Percentiles rank a stretch among this genome's conserved stretches.
Evolutionary conservation across 2,329 filamentous ascomycete species (phyloP).

Genomic region (Coniochaeta prunicola): DNA sequence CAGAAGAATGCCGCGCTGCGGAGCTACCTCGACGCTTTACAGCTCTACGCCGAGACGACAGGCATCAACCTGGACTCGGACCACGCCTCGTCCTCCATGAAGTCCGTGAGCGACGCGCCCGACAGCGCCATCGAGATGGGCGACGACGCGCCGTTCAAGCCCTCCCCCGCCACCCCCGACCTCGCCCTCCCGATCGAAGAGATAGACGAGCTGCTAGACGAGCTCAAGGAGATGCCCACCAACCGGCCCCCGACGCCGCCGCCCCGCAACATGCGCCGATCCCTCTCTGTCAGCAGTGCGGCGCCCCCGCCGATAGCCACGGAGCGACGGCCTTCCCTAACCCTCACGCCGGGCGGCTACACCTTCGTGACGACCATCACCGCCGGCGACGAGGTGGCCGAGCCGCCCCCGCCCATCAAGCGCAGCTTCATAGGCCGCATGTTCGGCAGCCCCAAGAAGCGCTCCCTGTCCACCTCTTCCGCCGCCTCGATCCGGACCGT

Average conservation of each 20-base stretch:
- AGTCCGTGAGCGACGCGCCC: conserved; percentile 26
- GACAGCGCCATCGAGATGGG: conserved; percentile 33
- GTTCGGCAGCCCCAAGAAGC: conserved; percentile 1
- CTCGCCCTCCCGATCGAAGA: conserved; percentile 20
- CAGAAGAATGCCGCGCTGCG: conserved; percentile 61
- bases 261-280: conserved; percentile 8
- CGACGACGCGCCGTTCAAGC: conserved; percentile 17
- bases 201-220: conserved; percentile 20
- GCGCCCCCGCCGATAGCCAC: neutral
- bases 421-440: neutral
- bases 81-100: conserved; percentile 1
- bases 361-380: neutral
- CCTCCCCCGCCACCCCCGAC: conserved; percentile 9
- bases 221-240: conserved; percentile 17
- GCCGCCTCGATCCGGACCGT: neutral
- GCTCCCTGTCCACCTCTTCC: neutral
- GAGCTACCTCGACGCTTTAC: conserved; percentile 62
- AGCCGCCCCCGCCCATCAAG: neutral
- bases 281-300: neutral
- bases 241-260: conserved; percentile 19
- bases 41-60: conserved; percentile 44
- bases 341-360: neutral
- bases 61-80: conserved; percentile 3
- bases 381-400: neutral
- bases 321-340: conserved; percentile 3